Percentiles rank a stretch among this genome's conserved stretches.
These are phyloP conservation scores for Erysimum cheiranthoides DNA, from an alignment of 345 rosid species.

Conservation along the genomic window DNA sequence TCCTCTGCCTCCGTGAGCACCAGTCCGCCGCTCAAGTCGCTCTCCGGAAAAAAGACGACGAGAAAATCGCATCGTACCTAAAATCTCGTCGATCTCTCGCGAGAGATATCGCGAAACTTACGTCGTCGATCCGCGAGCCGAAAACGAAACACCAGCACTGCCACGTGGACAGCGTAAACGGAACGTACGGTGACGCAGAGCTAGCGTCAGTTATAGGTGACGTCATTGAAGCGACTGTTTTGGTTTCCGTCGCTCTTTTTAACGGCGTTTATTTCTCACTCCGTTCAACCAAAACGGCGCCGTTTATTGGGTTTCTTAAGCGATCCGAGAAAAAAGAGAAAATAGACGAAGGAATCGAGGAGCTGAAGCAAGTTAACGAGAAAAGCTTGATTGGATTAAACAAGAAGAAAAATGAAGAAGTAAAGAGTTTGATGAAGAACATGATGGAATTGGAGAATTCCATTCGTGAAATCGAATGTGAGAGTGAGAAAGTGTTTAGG, in stretches of 20 bases:
- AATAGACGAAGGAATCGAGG: constrained; percentile 37
- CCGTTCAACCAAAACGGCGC: constrained; percentile 10
- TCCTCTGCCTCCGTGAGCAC: constrained; percentile 45
- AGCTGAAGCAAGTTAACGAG: constrained; percentile 42
- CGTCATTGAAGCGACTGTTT: constrained; percentile 42
- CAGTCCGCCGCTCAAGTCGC: constrained; percentile 48
- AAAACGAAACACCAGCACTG: constrained; percentile 23
- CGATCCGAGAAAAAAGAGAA: constrained; percentile 30
- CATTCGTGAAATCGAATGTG: constrained; percentile 40
- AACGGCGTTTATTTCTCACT: constrained; percentile 39
- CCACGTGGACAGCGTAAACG: constrained; percentile 20
- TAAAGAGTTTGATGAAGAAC: constrained; percentile 40
- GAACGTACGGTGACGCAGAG: constrained; percentile 43
- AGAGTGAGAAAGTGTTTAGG: constrained; percentile 50
- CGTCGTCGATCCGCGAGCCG: constrained; percentile 39
- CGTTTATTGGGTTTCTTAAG: constrained; percentile 39
- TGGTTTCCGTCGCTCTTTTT: constrained; percentile 42
- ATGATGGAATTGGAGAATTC: constrained; percentile 47
- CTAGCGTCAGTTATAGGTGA: constrained; percentile 41
- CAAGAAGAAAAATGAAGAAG: constrained; percentile 47
- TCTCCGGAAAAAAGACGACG: constrained; percentile 44
- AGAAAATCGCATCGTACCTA: constrained; percentile 26
- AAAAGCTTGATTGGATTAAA: constrained; percentile 39
- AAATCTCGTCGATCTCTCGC: constrained; percentile 42
- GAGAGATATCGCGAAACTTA: constrained; percentile 39